Conservation (phyloP, 345 rosid species). For the Nasturtium officinale region DNA sequence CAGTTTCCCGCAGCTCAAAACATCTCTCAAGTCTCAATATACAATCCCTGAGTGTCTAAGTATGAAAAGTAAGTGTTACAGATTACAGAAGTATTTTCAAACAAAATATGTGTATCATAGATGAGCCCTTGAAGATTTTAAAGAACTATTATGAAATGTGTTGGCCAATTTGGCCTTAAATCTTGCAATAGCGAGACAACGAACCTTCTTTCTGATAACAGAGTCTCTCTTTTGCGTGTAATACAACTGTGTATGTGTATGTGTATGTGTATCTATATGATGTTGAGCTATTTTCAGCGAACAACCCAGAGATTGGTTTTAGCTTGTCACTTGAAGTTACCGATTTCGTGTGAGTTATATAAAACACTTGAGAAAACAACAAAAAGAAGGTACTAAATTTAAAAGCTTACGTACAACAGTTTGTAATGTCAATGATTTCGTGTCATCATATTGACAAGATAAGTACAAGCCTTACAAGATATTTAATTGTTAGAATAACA, state of each 20-base stretch:
- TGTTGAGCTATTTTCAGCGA: conserved; percentile 4
- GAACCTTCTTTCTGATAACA: neutral
- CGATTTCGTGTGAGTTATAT: neutral
- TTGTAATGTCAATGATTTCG: neutral
- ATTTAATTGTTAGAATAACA: neutral
- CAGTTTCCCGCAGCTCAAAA: neutral
- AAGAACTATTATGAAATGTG: conserved; percentile 14
- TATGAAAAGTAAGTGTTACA: neutral
- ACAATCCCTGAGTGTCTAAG: neutral
- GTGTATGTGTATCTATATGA: neutral
- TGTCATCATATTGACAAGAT: conserved; percentile 1
- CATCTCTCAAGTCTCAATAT: neutral
- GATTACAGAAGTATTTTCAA: neutral
- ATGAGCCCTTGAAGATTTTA: neutral
- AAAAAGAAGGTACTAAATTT: neutral
- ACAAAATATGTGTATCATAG: conserved; percentile 8
- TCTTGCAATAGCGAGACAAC: too few relatives aligned
- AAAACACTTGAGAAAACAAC: neutral
- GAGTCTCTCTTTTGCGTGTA: neutral
- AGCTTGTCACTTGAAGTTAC: neutral
- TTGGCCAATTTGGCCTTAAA: conserved; percentile 1
- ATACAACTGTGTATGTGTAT: too few relatives aligned
- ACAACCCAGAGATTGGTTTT: neutral
- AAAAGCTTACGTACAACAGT: neutral
- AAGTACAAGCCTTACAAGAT: neutral